Percentiles rank a stretch among this genome's conserved stretches.
phyloP scores from a whole-genome alignment of 1,139 yeast genomes.

The Saccharomyces hybrid region DNA sequence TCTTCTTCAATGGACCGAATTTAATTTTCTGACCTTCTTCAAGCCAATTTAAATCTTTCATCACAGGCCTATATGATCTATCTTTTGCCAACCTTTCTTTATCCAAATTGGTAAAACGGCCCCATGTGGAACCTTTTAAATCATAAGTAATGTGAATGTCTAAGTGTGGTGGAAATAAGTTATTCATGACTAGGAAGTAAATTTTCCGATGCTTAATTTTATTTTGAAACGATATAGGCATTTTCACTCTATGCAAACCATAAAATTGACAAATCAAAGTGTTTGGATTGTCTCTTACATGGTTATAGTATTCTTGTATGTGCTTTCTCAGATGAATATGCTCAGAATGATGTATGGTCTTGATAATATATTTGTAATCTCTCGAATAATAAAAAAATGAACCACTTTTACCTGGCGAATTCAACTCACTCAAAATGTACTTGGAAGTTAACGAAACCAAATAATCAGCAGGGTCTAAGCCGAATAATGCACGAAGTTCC shows the following conservation, averaged over 20 bases:
- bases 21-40: conserved; percentile 53
- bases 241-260: conserved; percentile 88
- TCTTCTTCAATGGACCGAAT: conserved; percentile 65
- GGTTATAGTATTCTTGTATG: conserved; percentile 69
- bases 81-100: conserved; percentile 14
- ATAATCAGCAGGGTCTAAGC: conserved; percentile 93
- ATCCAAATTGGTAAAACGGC: conserved; percentile 49
- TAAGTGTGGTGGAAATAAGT: conserved; percentile 89
- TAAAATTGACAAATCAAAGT: conserved; percentile 89
- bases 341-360: conserved; percentile 91
- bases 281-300: conserved; percentile 77
- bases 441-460: conserved; percentile 87
- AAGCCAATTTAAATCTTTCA: conserved; percentile 87
- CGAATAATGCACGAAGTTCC: conserved; percentile 70
- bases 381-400: conserved; percentile 92
- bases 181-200: conserved; percentile 95
- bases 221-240: conserved; percentile 54
- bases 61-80: conserved; percentile 34
- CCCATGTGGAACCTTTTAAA: conserved; percentile 88
- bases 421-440: conserved; percentile 83
- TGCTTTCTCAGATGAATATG: conserved; percentile 75
- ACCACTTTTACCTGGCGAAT: conserved; percentile 96
- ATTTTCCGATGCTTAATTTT: conserved; percentile 59
- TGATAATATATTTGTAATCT: conserved; percentile 89
- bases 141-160: conserved; percentile 85